Evolutionary conservation across 345 rosid genomes (phyloP).

Genomic region (Eucalyptus shirleyi): DNA sequence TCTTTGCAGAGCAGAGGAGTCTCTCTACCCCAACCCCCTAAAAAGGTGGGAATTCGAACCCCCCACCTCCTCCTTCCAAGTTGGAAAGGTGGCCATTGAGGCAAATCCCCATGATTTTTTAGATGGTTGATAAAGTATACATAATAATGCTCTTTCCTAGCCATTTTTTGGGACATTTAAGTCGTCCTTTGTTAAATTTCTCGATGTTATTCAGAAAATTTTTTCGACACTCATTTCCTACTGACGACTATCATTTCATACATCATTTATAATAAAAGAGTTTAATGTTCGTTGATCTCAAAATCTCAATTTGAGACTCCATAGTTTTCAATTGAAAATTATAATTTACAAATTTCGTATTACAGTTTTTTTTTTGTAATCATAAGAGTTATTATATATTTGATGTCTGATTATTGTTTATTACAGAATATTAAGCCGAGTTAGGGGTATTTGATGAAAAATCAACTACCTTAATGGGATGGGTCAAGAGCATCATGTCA

Average conservation of each 20-base stretch:
- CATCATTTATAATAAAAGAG: background rate
- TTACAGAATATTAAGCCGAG: background rate
- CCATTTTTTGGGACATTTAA: background rate
- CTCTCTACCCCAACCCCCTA: too few species aligned
- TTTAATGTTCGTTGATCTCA: background rate
- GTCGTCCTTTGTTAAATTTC: too few species aligned
- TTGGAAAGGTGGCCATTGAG: fast-evolving
- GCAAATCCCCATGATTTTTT: fast-evolving
- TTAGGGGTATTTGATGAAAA: background rate
- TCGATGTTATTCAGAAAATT: too few species aligned
- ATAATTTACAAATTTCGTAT: background rate
- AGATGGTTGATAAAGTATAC: background rate
- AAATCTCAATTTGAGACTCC: background rate
- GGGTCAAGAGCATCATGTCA: background rate
- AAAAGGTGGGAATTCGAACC: fast-evolving
- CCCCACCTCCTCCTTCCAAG: fast-evolving
- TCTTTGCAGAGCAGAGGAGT: too few species aligned
- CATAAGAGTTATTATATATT: too few species aligned
- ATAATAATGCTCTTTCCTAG: background rate
- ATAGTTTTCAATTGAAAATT: too few species aligned
- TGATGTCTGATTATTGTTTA: too few species aligned
- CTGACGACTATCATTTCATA: background rate
- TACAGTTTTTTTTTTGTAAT: too few species aligned
- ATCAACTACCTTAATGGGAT: background rate
- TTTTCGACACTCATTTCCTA: too few species aligned